Percentiles rank a stretch among this genome's conserved stretches.
Evolutionary conservation across 2,329 filamentous ascomycete genomes (phyloP).

Genomic region (Diaporthe sp.): DNA sequence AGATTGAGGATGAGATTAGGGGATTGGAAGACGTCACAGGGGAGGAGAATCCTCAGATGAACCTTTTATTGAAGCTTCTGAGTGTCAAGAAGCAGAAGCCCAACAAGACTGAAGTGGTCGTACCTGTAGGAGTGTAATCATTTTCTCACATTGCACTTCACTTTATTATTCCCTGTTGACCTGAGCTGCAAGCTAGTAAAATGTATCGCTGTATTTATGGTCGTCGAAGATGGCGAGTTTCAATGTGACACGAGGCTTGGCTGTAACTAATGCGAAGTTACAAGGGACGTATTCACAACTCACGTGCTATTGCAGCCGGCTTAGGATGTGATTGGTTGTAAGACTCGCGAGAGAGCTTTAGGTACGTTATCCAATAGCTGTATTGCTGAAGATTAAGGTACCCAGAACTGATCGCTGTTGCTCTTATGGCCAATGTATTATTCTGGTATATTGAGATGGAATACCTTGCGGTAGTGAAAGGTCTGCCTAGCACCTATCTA

Average conservation of each 20-base stretch:
- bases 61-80: conserved; percentile 15
- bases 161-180: background rate
- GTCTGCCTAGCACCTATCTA: too few relatives aligned
- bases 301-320: background rate
- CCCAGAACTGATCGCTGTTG: too few relatives aligned
- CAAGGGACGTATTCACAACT: background rate
- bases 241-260: background rate
- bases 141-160: background rate
- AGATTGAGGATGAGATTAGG: conserved; percentile 2
- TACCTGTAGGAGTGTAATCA: background rate
- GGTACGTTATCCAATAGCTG: too few relatives aligned
- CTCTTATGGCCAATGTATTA: too few relatives aligned
- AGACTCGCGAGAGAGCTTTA: too few relatives aligned
- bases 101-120: background rate
- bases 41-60: conserved; percentile 11
- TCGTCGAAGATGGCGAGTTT: background rate
- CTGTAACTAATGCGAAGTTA: background rate
- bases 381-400: too few relatives aligned
- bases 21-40: background rate
- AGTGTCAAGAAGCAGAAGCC: background rate
- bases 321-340: too few relatives aligned
- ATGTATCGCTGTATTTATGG: background rate
- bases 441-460: too few relatives aligned
- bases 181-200: background rate
- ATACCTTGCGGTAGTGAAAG: too few relatives aligned